Conservation (phyloP, 148 eudicot species). For the Beta vulgaris region DNA sequence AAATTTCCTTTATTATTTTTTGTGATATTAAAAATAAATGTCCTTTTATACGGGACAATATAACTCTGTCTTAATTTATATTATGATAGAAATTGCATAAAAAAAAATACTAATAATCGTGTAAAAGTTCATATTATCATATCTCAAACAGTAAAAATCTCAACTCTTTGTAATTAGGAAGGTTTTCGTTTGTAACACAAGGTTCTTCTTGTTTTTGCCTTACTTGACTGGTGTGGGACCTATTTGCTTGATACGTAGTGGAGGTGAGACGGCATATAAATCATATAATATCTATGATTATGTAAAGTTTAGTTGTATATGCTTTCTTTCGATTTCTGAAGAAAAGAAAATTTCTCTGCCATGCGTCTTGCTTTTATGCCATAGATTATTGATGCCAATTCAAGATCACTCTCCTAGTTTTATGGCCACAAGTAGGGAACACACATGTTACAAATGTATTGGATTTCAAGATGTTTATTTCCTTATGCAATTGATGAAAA, state of each 20-base stretch:
- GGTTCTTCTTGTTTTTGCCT: background rate
- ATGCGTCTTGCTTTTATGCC: background rate
- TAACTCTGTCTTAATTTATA: too few relatives aligned
- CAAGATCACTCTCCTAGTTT: background rate
- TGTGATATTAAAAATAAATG: too few relatives aligned
- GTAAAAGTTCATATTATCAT: too few relatives aligned
- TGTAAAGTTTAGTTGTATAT: background rate
- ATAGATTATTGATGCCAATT: background rate
- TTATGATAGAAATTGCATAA: too few relatives aligned
- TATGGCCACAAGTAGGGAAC: background rate
- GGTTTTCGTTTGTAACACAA: background rate
- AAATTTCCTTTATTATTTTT: too few relatives aligned
- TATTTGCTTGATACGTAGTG: background rate
- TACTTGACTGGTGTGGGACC: background rate
- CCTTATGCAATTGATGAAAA: too few relatives aligned
- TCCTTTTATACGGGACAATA: too few relatives aligned
- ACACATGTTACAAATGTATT: background rate
- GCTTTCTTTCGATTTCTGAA: background rate
- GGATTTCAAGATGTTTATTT: background rate
- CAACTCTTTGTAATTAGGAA: too few relatives aligned
- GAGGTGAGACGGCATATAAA: background rate
- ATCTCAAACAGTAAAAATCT: too few relatives aligned
- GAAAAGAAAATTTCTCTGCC: background rate
- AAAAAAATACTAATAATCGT: too few relatives aligned
- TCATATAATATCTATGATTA: background rate